These are phyloP conservation scores for Iris macrosiphon DNA, from an alignment of 106 monocot species.

Conservation along the genomic window DNA sequence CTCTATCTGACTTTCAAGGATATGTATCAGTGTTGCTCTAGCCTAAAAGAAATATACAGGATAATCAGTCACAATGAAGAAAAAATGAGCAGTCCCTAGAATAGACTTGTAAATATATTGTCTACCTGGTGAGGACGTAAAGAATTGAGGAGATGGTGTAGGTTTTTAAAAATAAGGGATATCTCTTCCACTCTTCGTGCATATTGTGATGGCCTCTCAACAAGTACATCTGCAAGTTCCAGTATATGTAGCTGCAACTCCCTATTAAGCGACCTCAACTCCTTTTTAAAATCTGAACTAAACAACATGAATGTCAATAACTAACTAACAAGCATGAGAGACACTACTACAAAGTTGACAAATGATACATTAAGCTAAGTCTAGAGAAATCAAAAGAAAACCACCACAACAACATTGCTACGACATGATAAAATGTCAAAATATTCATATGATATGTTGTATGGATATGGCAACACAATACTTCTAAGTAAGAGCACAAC, in stretches of 20 bases:
- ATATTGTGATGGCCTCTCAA: conserved; percentile 96
- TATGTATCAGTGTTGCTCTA: conserved; percentile 90
- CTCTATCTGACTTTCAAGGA: conserved; percentile 88
- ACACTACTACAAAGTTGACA: too few species aligned
- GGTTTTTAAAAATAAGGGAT: conserved; percentile 91
- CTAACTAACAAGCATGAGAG: too few species aligned
- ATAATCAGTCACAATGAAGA: neutral
- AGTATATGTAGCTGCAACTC: conserved; percentile 92
- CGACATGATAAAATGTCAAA: too few species aligned
- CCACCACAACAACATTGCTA: too few species aligned
- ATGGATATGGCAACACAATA: too few species aligned
- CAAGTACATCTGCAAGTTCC: conserved; percentile 95
- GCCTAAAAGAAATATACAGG: conserved; percentile 37
- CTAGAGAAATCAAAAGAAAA: too few species aligned
- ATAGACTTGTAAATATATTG: conserved; percentile 5
- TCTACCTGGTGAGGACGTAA: conserved; percentile 91
- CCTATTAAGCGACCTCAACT: conserved; percentile 72
- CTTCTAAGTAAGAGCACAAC: too few species aligned
- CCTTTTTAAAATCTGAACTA: conserved; percentile 80
- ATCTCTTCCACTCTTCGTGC: conserved; percentile 95
- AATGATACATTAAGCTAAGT: too few species aligned
- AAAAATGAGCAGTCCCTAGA: neutral
- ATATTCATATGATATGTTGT: too few species aligned
- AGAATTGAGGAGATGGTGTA: conserved; percentile 99
- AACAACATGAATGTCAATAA: neutral